Conservation (phyloP, 2,329 filamentous ascomycete genomes). For the Neurospora sp. region DNA sequence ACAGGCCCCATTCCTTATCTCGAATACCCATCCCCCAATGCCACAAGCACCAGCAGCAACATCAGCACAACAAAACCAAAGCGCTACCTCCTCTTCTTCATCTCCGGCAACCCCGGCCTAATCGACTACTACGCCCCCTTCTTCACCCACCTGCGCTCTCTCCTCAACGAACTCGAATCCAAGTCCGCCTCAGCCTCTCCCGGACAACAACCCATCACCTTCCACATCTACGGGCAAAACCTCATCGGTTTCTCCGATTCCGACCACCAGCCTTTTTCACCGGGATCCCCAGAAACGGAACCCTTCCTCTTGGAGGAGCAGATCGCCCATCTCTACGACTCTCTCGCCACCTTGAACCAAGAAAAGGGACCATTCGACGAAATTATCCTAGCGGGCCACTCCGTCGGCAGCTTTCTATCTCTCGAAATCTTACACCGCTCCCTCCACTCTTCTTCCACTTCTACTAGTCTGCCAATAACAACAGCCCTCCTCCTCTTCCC, state of each 20-base stretch:
- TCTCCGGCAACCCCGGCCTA: constrained; percentile 68
- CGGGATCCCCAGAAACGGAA: constrained; percentile 20
- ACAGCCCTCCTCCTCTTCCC: constrained; percentile 59
- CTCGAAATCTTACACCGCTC: constrained; percentile 57
- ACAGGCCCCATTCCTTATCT: background rate
- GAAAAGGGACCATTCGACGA: constrained; percentile 37
- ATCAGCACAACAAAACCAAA: constrained; percentile 2
- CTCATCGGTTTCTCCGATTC: constrained; percentile 48
- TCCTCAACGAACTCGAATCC: constrained; percentile 36
- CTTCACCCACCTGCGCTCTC: constrained; percentile 43
- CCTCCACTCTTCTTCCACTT: constrained; percentile 24
- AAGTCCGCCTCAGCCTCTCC: background rate
- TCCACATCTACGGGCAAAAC: constrained; percentile 48
- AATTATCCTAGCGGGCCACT: constrained; percentile 63
- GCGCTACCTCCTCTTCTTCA: constrained; percentile 52
- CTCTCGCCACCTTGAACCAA: constrained; percentile 23
- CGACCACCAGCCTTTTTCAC: constrained; percentile 34
- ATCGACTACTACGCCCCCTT: constrained; percentile 65
- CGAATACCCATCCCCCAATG: background rate
- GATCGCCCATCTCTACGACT: constrained; percentile 33
- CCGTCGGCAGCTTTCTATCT: constrained; percentile 61
- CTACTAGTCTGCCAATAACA: constrained; percentile 3
- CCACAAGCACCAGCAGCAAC: background rate
- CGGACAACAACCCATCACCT: constrained; percentile 13
- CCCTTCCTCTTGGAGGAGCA: constrained; percentile 45